These are phyloP conservation scores for Dimargaris cristalligena DNA, from an alignment of 192 early-diverging fungal genomes.

Conservation along the genomic window DNA sequence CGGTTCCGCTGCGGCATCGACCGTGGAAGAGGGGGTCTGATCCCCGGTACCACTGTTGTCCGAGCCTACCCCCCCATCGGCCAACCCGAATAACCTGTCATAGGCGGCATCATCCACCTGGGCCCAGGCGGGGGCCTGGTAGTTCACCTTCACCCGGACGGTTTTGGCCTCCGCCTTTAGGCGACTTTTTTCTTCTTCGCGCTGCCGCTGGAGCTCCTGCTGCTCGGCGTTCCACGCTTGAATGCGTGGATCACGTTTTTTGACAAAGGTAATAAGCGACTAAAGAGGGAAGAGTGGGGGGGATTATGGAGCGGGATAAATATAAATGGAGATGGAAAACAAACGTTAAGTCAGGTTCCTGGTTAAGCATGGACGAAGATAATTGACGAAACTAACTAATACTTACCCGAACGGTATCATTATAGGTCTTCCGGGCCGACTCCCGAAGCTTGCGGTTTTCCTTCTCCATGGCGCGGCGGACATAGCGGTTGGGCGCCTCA, in stretches of 20 bases:
- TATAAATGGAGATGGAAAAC: background rate
- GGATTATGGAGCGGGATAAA: background rate
- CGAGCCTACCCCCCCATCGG: slow-evolving; percentile 11
- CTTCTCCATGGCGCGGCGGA: slow-evolving; percentile 75
- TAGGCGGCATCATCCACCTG: slow-evolving; percentile 32
- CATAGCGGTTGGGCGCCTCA: slow-evolving; percentile 61
- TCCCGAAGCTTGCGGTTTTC: slow-evolving; percentile 79
- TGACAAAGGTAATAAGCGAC: slow-evolving; percentile 56
- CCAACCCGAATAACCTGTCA: slow-evolving; percentile 18
- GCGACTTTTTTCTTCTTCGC: slow-evolving; percentile 38
- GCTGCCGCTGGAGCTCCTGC: slow-evolving; percentile 32
- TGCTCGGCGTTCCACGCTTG: slow-evolving; percentile 43
- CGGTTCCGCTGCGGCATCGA: too few species aligned
- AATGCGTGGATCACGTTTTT: slow-evolving; percentile 82
- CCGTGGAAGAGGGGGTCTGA: too few species aligned
- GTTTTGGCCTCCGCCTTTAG: slow-evolving; percentile 39
- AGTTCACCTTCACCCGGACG: slow-evolving; percentile 29
- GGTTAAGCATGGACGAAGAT: background rate
- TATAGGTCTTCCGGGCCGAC: slow-evolving; percentile 50
- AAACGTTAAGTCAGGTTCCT: background rate
- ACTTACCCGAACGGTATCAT: slow-evolving; percentile 47
- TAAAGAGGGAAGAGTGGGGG: slow-evolving; percentile 18
- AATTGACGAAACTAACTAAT: background rate
- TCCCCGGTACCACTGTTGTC: slow-evolving; percentile 10
- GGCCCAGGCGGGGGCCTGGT: slow-evolving; percentile 60